A percentile compares a stretch with the other conserved stretches of the same genome.
Evolutionary conservation across 2,329 filamentous ascomycete genomes (phyloP).

Genomic region (Venturia nashicola): DNA sequence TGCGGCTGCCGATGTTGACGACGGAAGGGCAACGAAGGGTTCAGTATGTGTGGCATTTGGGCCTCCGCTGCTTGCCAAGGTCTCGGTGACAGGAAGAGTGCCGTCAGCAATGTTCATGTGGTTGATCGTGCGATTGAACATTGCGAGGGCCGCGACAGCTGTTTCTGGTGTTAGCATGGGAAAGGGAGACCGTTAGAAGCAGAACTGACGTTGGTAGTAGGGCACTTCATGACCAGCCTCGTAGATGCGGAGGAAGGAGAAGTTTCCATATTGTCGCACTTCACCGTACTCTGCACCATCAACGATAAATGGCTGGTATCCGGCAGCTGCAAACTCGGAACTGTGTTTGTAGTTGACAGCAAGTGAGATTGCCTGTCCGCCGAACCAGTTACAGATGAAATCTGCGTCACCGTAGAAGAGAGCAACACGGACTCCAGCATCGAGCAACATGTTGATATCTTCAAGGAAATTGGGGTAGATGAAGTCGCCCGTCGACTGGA

Average conservation of each 20-base stretch:
- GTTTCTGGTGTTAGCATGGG: background rate
- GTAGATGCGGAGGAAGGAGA: conserved; percentile 27
- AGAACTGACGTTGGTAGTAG: conserved; percentile 24
- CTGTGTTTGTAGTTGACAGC: conserved; percentile 25
- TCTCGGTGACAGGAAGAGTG: conserved; percentile 20
- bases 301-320: conserved; percentile 23
- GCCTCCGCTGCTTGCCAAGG: conserved; percentile 10
- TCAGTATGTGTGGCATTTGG: conserved; percentile 29
- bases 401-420: conserved; percentile 24
- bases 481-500: conserved; percentile 46
- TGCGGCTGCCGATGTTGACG: background rate
- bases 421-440: conserved; percentile 25
- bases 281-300: conserved; percentile 28
- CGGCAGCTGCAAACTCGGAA: conserved; percentile 17
- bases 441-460: conserved; percentile 29
- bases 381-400: conserved; percentile 27
- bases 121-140: conserved; percentile 26
- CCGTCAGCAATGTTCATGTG: conserved; percentile 25
- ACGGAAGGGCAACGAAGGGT: conserved; percentile 22
- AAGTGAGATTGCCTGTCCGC: conserved; percentile 22
- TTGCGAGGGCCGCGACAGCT: conserved; percentile 21
- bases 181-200: background rate
- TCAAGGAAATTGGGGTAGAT: conserved; percentile 33
- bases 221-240: conserved; percentile 30
- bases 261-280: conserved; percentile 26